Conservation (phyloP, 2,329 filamentous ascomycete species). For the Colletotrichum tanaceti region DNA sequence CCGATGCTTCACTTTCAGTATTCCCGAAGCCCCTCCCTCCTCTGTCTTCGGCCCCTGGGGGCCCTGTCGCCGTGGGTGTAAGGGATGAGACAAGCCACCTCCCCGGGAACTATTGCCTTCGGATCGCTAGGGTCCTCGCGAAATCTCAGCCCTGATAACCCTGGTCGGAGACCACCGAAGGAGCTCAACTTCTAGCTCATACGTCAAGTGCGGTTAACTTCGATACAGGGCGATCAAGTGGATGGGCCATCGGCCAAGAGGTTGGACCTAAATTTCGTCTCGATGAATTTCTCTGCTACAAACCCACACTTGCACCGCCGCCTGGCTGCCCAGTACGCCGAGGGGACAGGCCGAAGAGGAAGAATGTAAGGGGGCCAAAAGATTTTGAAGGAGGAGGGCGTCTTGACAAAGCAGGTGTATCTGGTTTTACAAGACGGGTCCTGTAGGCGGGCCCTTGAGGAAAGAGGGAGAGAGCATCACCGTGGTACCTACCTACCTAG, state of each 20-base stretch:
- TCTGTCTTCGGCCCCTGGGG: slow-evolving; percentile 25
- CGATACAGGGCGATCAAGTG: slow-evolving; percentile 33
- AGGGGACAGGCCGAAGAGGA: slow-evolving; percentile 6
- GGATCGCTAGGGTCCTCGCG: slow-evolving; percentile 37
- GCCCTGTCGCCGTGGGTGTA: slow-evolving; percentile 45
- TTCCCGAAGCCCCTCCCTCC: slow-evolving; percentile 33
- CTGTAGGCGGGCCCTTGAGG: not conserved
- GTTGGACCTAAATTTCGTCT: slow-evolving; percentile 33
- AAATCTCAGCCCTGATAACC: slow-evolving; percentile 38
- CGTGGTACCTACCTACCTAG: slow-evolving; percentile 3
- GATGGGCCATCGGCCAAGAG: slow-evolving; percentile 16
- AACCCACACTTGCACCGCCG: slow-evolving; percentile 38
- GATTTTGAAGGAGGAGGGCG: slow-evolving; percentile 34
- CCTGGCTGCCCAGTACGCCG: slow-evolving; percentile 26
- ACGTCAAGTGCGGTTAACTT: slow-evolving; percentile 35
- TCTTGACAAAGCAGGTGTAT: slow-evolving; percentile 34
- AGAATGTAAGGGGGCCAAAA: slow-evolving; percentile 11
- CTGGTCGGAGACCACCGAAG: slow-evolving; percentile 37
- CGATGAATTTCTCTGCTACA: slow-evolving; percentile 39
- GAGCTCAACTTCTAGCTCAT: slow-evolving; percentile 23
- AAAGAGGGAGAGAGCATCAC: not conserved
- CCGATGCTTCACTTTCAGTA: slow-evolving; percentile 29
- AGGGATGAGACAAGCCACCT: slow-evolving; percentile 54
- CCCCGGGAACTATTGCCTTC: slow-evolving; percentile 45
- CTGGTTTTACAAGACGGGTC: slow-evolving; percentile 25